Evolutionary conservation across 495 filamentous ascomycete species (phyloP).

Genomic region (Lophiostoma macrostomum): DNA sequence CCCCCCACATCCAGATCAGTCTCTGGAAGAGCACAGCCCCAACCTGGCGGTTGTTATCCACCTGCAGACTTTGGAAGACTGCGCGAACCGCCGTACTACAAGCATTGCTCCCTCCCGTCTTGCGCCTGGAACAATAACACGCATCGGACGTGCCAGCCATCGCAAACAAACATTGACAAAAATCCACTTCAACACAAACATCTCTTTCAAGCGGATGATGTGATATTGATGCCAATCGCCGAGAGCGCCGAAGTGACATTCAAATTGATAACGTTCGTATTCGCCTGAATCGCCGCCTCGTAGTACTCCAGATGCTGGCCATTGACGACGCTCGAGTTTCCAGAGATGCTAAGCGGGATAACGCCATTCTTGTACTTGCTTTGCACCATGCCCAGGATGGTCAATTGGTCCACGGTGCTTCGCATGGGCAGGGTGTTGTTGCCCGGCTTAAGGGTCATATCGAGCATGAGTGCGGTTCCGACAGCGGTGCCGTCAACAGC

Average conservation of each 20-base stretch:
- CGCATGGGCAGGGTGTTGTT: constrained; percentile 56
- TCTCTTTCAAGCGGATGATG: no score
- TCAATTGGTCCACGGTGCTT: constrained; percentile 50
- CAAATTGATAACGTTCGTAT: constrained; percentile 43
- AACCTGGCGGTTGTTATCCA: no score
- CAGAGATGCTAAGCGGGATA: constrained; percentile 58
- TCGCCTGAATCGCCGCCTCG: constrained; percentile 48
- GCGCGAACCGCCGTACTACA: no score
- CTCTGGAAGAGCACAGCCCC: no score
- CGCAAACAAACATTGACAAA: no score
- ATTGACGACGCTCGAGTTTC: constrained; percentile 55
- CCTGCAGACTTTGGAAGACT: no score
- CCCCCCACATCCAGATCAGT: no score
- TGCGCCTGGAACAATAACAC: no score
- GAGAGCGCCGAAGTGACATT: constrained; percentile 45
- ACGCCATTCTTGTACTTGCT: constrained; percentile 51
- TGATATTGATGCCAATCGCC: constrained; percentile 8
- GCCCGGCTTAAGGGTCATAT: constrained; percentile 60
- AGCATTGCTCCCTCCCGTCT: no score
- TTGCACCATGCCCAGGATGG: constrained; percentile 46
- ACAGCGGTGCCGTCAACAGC: constrained; percentile 50
- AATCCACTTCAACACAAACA: no score
- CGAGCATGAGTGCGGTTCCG: constrained; percentile 54
- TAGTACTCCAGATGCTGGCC: constrained; percentile 63
- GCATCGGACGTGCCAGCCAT: no score